Conservation (phyloP, 2,329 filamentous ascomycete species). For the Hypoxylon rubiginosum region DNA sequence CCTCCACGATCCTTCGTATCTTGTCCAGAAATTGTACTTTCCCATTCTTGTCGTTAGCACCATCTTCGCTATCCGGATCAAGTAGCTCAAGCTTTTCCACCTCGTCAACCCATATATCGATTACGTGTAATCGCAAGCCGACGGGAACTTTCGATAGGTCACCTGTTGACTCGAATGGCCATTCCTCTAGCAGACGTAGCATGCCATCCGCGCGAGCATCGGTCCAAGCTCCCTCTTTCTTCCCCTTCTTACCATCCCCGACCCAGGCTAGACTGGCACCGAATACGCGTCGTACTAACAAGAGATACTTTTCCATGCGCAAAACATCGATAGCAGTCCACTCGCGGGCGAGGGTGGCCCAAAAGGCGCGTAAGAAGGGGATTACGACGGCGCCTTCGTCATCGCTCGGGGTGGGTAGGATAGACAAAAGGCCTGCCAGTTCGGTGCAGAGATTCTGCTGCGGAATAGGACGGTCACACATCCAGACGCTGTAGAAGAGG, state of each 20-base stretch:
- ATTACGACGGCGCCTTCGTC: constrained; percentile 52
- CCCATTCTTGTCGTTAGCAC: constrained; percentile 54
- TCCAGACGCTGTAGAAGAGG: constrained; percentile 93
- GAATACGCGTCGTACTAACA: constrained; percentile 84
- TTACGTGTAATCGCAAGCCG: constrained; percentile 85
- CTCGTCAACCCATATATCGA: constrained; percentile 95
- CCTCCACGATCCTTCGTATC: constrained; percentile 69
- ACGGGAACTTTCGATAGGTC: constrained; percentile 75
- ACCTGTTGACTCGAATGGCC: constrained; percentile 58
- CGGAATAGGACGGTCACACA: constrained; percentile 88
- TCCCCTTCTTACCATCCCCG: constrained; percentile 42
- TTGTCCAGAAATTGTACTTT: constrained; percentile 64
- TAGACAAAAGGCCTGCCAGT: constrained; percentile 77
- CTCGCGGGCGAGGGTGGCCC: constrained; percentile 76
- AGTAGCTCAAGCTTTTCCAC: constrained; percentile 76
- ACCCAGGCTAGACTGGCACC: constrained; percentile 74
- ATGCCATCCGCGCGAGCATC: constrained; percentile 46
- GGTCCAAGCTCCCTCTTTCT: constrained; percentile 51
- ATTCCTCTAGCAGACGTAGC: constrained; percentile 61
- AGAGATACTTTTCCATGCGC: constrained; percentile 92
- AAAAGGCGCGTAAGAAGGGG: constrained; percentile 74
- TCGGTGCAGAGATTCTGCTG: constrained; percentile 87
- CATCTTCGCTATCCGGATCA: constrained; percentile 53
- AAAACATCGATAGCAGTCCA: constrained; percentile 80
- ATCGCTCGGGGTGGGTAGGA: constrained; percentile 61